Conservation (phyloP, 2,329 filamentous ascomycete genomes). For the Diplodia scrobiculata region DNA sequence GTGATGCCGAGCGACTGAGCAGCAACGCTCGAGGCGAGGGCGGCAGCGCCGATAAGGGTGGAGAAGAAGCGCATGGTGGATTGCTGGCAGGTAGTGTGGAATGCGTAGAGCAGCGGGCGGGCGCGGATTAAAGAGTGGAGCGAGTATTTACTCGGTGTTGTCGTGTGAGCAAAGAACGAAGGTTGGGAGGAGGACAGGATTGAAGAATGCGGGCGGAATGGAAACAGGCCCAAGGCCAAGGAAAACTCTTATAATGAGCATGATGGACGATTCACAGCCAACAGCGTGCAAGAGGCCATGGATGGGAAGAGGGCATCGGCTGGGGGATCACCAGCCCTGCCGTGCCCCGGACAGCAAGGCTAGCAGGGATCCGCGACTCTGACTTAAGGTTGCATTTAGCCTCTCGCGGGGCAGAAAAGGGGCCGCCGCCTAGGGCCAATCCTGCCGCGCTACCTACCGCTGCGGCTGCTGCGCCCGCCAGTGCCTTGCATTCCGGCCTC, state of each 20-base stretch:
- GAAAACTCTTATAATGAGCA: slow-evolving; percentile 24
- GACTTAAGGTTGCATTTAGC: slow-evolving; percentile 27
- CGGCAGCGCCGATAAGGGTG: slow-evolving; percentile 49
- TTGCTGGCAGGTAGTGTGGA: slow-evolving; percentile 7
- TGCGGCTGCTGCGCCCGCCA: neutral
- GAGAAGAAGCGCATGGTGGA: slow-evolving; percentile 56
- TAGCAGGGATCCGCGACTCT: slow-evolving; percentile 10
- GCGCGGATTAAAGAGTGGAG: neutral
- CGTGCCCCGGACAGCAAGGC: slow-evolving; percentile 9
- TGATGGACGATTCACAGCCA: slow-evolving; percentile 23
- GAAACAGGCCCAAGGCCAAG: slow-evolving; percentile 15
- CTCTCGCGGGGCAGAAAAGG: slow-evolving; percentile 25
- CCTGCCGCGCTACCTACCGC: slow-evolving; percentile 2
- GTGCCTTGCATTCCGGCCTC: neutral
- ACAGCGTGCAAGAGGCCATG: neutral
- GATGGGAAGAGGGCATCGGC: neutral
- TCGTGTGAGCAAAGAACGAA: slow-evolving; percentile 10
- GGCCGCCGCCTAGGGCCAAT: slow-evolving; percentile 1
- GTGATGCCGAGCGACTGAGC: slow-evolving; percentile 53
- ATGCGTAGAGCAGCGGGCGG: slow-evolving; percentile 15
- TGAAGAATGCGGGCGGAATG: slow-evolving; percentile 23
- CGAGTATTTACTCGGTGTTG: slow-evolving; percentile 26
- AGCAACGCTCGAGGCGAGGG: slow-evolving; percentile 45
- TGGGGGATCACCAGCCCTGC: slow-evolving; percentile 18
- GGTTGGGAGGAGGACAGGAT: neutral